These are phyloP conservation scores for Lichtheimia corymbifera DNA, from an alignment of 371 early-diverging fungal genomes.

Conservation along the genomic window DNA sequence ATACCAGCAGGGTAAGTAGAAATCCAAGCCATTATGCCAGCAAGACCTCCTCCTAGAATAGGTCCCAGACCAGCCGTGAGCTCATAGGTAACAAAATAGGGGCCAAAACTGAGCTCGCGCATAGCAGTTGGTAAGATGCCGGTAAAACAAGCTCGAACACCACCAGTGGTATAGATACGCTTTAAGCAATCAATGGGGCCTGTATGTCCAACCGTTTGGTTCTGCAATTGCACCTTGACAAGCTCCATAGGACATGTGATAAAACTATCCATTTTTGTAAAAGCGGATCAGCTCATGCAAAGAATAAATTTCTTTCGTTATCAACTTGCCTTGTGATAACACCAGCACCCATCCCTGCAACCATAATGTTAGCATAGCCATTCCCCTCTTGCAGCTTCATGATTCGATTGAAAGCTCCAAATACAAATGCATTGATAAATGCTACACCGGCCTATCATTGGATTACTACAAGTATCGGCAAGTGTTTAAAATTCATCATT, in stretches of 20 bases:
- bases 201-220: constrained; percentile 41
- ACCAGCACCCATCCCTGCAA: constrained; percentile 69
- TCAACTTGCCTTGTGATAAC: constrained; percentile 56
- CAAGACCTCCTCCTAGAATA: constrained; percentile 73
- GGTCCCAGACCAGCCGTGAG: constrained; percentile 56
- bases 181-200: constrained; percentile 66
- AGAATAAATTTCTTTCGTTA: background rate
- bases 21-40: constrained; percentile 79
- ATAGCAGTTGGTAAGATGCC: constrained; percentile 67
- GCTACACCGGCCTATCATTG: constrained; percentile 64
- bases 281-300: background rate
- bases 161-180: constrained; percentile 56
- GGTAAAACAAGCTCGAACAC: constrained; percentile 65
- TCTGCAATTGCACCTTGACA: constrained; percentile 67
- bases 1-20: constrained; percentile 75
- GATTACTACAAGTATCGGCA: background rate
- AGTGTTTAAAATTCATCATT: background rate
- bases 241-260: constrained; percentile 68
- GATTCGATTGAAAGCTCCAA: constrained; percentile 65
- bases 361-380: constrained; percentile 43
- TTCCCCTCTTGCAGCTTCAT: constrained; percentile 49
- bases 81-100: constrained; percentile 78
- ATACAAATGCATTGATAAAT: constrained; percentile 64
- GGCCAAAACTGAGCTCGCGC: constrained; percentile 78
- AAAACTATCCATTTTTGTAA: constrained; percentile 29